Base-by-base conservation (phyloP, 2,329 filamentous ascomycete species). In the Amauroascus verrucosus region DNA sequence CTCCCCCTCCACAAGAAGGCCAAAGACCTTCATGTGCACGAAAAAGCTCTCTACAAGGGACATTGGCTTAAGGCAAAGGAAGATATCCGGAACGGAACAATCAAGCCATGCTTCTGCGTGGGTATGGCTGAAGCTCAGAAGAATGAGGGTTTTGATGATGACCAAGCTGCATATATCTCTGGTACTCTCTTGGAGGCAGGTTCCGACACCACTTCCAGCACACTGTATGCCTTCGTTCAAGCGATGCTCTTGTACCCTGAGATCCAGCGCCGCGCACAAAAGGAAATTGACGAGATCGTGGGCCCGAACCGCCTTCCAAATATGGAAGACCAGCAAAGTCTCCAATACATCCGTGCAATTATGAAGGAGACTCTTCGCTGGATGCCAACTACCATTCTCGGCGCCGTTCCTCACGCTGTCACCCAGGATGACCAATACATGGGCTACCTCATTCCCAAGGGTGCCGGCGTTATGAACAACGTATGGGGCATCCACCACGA, bases 401-500 rank as follows among this genome's bases (percentile, higher is more conserved):
- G 44, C 14, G 44, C 26, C 9, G 44, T 47, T 2, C 44, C 37
- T 3, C 48, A 43, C 32, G 32, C 48, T 14, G 37, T 22, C 38
- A 50, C 46, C 37, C 28, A 72, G 26, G 75, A 78, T 43, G 75
- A 79, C 53, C 61, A 64, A 11, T 78, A 76, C 59, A 67, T 70
- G 41, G 75, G 74, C 14, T 51, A 43, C 37, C 37, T 41, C 6
- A 55, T 80, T 43, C 76, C 77, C 9, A 73, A 72, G 38, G 69
- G 69, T 6, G 65, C 74, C 0, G 67, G 63, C 1, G 61, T 79
- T 4, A 67, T 73, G 1, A 64, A 74, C 6, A 79, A 78, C 53
- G 67, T 75, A 3, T 79, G 75, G 73, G 67, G 66, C 6, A 72
- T 79, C 26, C 66, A 76, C 57, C 72, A 71, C 61, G 76, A 81